Evolutionary conservation across 164 flowering plant species (phyloP).

Genomic region (Vitis labrusca): DNA sequence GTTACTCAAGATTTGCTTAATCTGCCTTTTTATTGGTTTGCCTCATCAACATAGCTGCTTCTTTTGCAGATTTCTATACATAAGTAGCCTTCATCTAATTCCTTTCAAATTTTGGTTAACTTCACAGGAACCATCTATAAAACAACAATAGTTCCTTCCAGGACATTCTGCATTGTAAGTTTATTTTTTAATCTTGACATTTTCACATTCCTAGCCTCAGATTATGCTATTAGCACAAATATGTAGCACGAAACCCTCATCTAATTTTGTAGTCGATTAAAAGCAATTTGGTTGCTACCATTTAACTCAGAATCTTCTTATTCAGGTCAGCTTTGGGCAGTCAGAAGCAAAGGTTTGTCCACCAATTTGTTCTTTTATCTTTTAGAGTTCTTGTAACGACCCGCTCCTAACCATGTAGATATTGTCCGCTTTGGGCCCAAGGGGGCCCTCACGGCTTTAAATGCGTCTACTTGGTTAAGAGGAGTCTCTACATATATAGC

Average conservation of each 20-base stretch:
- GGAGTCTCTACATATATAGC: too few species aligned
- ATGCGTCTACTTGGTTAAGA: too few species aligned
- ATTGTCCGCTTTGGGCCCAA: too few species aligned
- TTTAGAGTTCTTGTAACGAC: neutral
- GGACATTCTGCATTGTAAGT: conserved; percentile 94
- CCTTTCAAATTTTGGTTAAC: conserved; percentile 9
- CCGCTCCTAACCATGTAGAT: too few species aligned
- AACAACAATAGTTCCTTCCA: conserved; percentile 84
- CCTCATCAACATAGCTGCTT: too few species aligned
- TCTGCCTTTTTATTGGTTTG: too few species aligned
- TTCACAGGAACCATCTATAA: conserved; percentile 88
- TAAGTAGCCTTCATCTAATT: conserved; percentile 9
- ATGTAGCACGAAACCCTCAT: neutral
- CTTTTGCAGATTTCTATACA: too few species aligned
- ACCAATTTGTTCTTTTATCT: neutral
- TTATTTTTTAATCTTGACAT: neutral
- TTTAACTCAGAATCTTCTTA: conserved; percentile 1
- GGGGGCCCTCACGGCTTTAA: too few species aligned
- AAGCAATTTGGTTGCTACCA: neutral
- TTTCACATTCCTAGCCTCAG: neutral
- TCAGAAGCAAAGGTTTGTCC: conserved; percentile 92
- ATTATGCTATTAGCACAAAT: neutral
- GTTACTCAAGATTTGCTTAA: too few species aligned
- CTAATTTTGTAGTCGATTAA: neutral
- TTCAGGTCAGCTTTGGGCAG: conserved; percentile 90